Percentiles rank a stretch among this genome's conserved stretches.
Evolutionary conservation across 1,284 basidiomycete genomes (phyloP).

Genomic region (Neolentinus lepideus): DNA sequence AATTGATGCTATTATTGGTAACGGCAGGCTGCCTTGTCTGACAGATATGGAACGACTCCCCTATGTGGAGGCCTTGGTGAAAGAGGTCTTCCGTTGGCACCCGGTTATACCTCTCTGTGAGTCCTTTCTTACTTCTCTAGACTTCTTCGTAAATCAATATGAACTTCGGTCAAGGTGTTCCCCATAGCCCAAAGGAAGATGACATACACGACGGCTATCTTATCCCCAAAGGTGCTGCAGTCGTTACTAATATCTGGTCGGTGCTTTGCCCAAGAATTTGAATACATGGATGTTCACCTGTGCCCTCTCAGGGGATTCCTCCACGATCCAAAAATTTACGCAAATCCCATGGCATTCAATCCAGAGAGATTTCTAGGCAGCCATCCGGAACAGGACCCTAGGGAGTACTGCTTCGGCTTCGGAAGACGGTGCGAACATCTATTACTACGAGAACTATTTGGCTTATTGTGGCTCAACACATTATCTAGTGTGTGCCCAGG

Average conservation of each 20-base stretch:
- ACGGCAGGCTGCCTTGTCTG: constrained; percentile 14
- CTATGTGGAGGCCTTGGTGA: constrained; percentile 15
- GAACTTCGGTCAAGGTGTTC: constrained; percentile 3
- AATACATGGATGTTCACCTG: neutral
- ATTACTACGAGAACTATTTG: too few species aligned
- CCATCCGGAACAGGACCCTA: constrained; percentile 6
- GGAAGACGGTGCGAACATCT: constrained; percentile 4
- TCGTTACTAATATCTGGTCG: constrained; percentile 7
- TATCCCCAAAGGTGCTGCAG: constrained; percentile 13
- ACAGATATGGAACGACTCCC: constrained; percentile 2
- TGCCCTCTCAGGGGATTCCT: constrained; percentile 6
- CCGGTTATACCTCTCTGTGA: constrained; percentile 7
- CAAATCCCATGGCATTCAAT: constrained; percentile 12
- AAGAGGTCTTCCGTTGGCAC: constrained; percentile 17
- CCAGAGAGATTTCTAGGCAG: constrained; percentile 13
- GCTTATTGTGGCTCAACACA: too few species aligned
- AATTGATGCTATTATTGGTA: constrained; percentile 15
- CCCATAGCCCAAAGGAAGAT: constrained; percentile 9
- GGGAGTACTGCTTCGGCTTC: neutral
- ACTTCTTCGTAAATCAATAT: too few species aligned
- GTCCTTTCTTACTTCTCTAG: neutral
- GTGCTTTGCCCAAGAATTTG: neutral
- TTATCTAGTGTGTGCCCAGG: neutral
- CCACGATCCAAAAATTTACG: constrained; percentile 9
- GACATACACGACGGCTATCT: constrained; percentile 13